These are phyloP conservation scores for Scopulariopsis brevicaulis DNA, from an alignment of 2,329 filamentous ascomycete species.

Conservation along the genomic window DNA sequence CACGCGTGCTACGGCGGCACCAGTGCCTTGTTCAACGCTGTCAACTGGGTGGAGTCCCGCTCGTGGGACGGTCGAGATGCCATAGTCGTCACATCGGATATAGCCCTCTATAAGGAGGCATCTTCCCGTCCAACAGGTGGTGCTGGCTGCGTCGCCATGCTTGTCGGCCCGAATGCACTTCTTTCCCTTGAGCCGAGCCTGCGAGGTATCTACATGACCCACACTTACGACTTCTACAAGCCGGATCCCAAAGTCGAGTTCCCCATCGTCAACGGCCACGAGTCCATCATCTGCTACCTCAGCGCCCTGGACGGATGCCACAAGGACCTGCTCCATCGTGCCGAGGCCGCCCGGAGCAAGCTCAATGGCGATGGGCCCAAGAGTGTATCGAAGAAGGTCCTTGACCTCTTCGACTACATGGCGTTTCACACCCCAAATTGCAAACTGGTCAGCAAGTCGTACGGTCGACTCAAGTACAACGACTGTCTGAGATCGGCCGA, in stretches of 20 bases:
- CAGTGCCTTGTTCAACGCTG: conserved; percentile 70
- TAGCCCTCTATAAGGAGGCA: conserved; percentile 77
- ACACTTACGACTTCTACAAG: conserved; percentile 88
- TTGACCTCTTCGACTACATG: conserved; percentile 78
- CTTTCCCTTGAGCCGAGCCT: conserved; percentile 68
- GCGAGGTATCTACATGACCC: conserved; percentile 69
- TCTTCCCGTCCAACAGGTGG: conserved; percentile 71
- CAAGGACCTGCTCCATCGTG: conserved; percentile 55
- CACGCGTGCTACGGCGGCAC: conserved; percentile 84
- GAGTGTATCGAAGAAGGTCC: conserved; percentile 13
- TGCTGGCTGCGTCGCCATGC: conserved; percentile 67
- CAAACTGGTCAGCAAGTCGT: conserved; percentile 80
- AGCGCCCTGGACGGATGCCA: conserved; percentile 73
- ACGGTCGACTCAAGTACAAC: conserved; percentile 74
- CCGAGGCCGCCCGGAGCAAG: conserved; percentile 12
- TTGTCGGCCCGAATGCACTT: conserved; percentile 68
- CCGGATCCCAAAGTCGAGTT: conserved; percentile 80
- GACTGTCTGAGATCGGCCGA: conserved; percentile 66
- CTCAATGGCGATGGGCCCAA: too few species aligned
- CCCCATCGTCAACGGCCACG: conserved; percentile 75
- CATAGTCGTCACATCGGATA: conserved; percentile 71
- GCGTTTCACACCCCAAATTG: conserved; percentile 77
- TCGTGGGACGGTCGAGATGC: conserved; percentile 77
- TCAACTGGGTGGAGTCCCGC: conserved; percentile 82
- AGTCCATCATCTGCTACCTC: conserved; percentile 71